These are phyloP conservation scores for Trichoderma afroharzianum DNA, from an alignment of 2,329 filamentous ascomycete species.

Conservation along the genomic window DNA sequence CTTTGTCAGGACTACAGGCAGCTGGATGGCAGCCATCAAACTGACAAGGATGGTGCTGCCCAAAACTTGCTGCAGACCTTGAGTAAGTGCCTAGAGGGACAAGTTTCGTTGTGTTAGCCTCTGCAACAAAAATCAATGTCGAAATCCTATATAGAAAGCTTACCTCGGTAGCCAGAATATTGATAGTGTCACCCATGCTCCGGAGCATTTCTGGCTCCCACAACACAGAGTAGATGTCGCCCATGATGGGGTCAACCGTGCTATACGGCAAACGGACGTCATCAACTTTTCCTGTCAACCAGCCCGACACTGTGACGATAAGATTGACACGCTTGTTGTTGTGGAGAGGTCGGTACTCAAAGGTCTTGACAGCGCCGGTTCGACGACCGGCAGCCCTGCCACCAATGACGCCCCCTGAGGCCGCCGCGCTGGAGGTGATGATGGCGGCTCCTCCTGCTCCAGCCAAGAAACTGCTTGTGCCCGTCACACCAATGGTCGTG, in stretches of 20 bases:
- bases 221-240: slow-evolving; percentile 91
- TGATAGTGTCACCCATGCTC: slow-evolving; percentile 98
- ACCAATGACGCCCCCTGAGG: slow-evolving; percentile 84
- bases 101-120: neutral
- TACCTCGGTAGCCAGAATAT: slow-evolving; percentile 95
- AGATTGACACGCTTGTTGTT: slow-evolving; percentile 98
- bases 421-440: slow-evolving; percentile 84
- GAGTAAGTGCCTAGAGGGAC: slow-evolving; percentile 71
- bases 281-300: slow-evolving; percentile 98
- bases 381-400: slow-evolving; percentile 79
- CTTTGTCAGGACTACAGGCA: slow-evolving; percentile 91
- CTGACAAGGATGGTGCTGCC: slow-evolving; percentile 83
- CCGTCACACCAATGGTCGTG: slow-evolving; percentile 87
- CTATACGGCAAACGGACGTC: slow-evolving; percentile 94
- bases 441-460: slow-evolving; percentile 90
- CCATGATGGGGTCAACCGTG: slow-evolving; percentile 96
- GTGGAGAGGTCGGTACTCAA: slow-evolving; percentile 92
- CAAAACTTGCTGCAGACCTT: slow-evolving; percentile 92
- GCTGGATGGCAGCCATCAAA: slow-evolving; percentile 86
- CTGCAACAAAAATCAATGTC: neutral
- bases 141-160: slow-evolving; percentile 32
- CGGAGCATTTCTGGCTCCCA: slow-evolving; percentile 98
- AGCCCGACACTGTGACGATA: slow-evolving; percentile 90
- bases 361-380: slow-evolving; percentile 90
- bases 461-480: slow-evolving; percentile 83